A percentile compares a stretch with the other conserved stretches of the same genome.
Conservation (phyloP, 169 alveolate genomes). For the Perkinsus chesapeaki region DNA sequence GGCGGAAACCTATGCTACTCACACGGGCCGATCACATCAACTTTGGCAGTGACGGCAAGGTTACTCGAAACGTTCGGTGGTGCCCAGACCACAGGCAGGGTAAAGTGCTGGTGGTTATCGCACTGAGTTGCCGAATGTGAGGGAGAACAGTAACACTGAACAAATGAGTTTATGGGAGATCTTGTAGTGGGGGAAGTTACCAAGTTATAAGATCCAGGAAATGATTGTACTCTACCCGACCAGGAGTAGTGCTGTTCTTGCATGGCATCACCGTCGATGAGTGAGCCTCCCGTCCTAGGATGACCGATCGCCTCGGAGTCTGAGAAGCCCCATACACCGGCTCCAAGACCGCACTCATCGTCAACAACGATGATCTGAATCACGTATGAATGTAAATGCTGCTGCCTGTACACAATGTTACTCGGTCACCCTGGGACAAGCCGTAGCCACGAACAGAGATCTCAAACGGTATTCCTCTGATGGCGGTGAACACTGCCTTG, state of each 20-base stretch:
- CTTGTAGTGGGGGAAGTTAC: neutral
- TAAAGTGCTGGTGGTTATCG: neutral
- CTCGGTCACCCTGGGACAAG: neutral
- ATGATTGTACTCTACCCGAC: neutral
- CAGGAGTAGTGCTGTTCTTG: neutral
- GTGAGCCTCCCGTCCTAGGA: neutral
- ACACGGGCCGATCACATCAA: neutral
- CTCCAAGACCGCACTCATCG: neutral
- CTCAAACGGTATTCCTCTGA: neutral
- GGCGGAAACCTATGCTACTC: neutral
- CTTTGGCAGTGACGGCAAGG: neutral
- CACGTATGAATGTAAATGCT: neutral
- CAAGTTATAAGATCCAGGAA: neutral
- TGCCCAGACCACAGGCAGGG: neutral
- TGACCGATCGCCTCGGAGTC: neutral
- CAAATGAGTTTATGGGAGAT: neutral
- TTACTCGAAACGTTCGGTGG: neutral
- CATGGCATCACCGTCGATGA: neutral
- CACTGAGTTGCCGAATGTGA: neutral
- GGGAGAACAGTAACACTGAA: neutral
- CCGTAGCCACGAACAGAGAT: neutral
- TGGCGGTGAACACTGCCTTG: neutral
- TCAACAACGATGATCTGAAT: neutral
- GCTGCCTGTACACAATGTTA: neutral
- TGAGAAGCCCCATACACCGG: neutral